Evolutionary conservation across 257 asterid species (phyloP).

Genomic region (Linderniella brevidens): DNA sequence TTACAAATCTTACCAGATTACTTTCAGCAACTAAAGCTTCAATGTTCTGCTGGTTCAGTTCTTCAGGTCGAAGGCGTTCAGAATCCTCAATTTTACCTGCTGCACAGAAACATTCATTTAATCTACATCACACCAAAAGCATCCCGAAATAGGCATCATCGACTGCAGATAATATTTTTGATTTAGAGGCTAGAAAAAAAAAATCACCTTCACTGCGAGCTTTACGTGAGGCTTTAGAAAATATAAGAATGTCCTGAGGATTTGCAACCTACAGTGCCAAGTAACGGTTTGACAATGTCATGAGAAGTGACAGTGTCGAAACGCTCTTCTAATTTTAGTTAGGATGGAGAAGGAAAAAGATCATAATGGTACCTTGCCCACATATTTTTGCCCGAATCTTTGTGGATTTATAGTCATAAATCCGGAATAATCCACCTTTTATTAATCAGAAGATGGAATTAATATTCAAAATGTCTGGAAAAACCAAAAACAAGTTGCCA

Average conservation of each 20-base stretch:
- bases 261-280: slow-evolving; percentile 49
- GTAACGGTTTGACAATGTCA: background rate
- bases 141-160: too few species aligned
- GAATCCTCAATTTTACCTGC: slow-evolving; percentile 50
- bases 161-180: background rate
- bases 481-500: slow-evolving; percentile 10
- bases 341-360: slow-evolving; percentile 3
- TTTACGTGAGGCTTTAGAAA: slow-evolving; percentile 75
- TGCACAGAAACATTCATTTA: slow-evolving; percentile 10
- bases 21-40: slow-evolving; percentile 99
- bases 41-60: slow-evolving; percentile 86
- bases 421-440: slow-evolving; percentile 95
- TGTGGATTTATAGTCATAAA: slow-evolving; percentile 98
- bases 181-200: background rate
- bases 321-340: background rate
- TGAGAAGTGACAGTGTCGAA: background rate
- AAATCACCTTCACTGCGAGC: slow-evolving; percentile 36
- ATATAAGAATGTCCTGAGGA: slow-evolving; percentile 97
- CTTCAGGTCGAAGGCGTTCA: slow-evolving; percentile 92
- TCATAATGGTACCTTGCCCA: slow-evolving; percentile 57
- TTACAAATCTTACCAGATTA: slow-evolving; percentile 51
- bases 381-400: slow-evolving; percentile 89
- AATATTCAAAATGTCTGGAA: slow-evolving; percentile 8
- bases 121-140: too few species aligned
- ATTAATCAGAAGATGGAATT: slow-evolving; percentile 14